Conservation (phyloP, 352 stramenopile genomes). For the Phytophthora lateralis region DNA sequence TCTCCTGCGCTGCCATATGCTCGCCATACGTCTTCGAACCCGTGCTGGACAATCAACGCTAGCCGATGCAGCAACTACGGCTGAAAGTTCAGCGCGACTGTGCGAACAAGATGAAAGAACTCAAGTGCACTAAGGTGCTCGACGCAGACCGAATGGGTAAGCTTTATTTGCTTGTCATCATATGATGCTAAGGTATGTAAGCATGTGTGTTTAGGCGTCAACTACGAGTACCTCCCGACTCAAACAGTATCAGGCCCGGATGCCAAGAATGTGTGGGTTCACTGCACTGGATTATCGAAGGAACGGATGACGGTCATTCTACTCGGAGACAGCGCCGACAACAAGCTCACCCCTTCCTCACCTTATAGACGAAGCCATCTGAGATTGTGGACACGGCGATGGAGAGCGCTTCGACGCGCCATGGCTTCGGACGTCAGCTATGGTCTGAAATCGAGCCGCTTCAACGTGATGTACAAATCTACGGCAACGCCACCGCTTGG, state of each 20-base stretch:
- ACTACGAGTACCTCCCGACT: constrained; percentile 35
- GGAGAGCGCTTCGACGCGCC: constrained; percentile 11
- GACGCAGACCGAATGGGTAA: constrained; percentile 24
- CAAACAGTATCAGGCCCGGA: constrained; percentile 17
- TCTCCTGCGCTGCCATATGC: constrained; percentile 11
- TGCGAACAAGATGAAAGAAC: constrained; percentile 17
- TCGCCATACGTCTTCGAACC: constrained; percentile 10
- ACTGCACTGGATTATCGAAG: constrained; percentile 24
- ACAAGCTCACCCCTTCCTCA: constrained; percentile 34
- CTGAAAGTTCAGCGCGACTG: background rate
- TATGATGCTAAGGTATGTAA: background rate
- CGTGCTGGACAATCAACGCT: constrained; percentile 4
- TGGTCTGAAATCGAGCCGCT: constrained; percentile 24
- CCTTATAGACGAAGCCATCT: constrained; percentile 32
- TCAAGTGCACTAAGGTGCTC: constrained; percentile 7
- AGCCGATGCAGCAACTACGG: constrained; percentile 1
- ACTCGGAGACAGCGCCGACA: constrained; percentile 20
- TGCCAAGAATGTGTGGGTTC: constrained; percentile 33
- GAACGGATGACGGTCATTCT: constrained; percentile 35
- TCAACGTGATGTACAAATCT: constrained; percentile 25
- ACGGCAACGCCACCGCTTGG: constrained; percentile 36
- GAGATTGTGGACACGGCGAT: background rate
- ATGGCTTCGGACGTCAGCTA: constrained; percentile 27
- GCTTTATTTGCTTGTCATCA: background rate
- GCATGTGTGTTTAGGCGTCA: constrained; percentile 2